These are phyloP conservation scores for Penicillium samsonianum DNA, from an alignment of 495 filamentous ascomycete genomes.

Conservation along the genomic window DNA sequence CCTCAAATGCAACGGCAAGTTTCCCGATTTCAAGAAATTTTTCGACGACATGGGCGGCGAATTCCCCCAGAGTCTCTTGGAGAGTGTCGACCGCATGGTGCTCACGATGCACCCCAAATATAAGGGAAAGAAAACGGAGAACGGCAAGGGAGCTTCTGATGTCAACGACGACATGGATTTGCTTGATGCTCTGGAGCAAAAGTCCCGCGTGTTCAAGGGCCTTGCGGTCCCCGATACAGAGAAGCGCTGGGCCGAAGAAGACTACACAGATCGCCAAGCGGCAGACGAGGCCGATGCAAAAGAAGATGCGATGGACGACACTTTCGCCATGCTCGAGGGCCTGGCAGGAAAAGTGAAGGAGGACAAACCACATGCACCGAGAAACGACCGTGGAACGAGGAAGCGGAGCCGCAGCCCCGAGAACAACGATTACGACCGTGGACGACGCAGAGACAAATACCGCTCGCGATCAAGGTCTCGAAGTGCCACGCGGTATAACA, in stretches of 20 bases:
- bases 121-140: constrained; percentile 51
- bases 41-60: constrained; percentile 78
- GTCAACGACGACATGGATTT: constrained; percentile 39
- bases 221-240: constrained; percentile 84
- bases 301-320: constrained; percentile 82
- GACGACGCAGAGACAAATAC: constrained; percentile 53
- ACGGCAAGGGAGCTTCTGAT: constrained; percentile 16
- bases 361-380: constrained; percentile 34
- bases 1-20: constrained; percentile 62
- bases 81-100: constrained; percentile 87
- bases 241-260: constrained; percentile 56
- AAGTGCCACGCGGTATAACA: constrained; percentile 45
- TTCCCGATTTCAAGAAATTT: constrained; percentile 68
- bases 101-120: constrained; percentile 88
- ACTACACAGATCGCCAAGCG: constrained; percentile 30
- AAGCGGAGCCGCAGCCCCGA: constrained; percentile 77
- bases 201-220: constrained; percentile 83
- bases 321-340: constrained; percentile 85
- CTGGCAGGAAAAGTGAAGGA: constrained; percentile 69
- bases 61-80: constrained; percentile 84
- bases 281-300: constrained; percentile 39
- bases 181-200: constrained; percentile 56
- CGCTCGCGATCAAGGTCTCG: constrained; percentile 59
- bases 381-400: constrained; percentile 45
- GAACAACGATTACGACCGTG: constrained; percentile 57